Conservation (phyloP, 1,139 yeast genomes). For the Blastobotrys raffinosifermentans region DNA sequence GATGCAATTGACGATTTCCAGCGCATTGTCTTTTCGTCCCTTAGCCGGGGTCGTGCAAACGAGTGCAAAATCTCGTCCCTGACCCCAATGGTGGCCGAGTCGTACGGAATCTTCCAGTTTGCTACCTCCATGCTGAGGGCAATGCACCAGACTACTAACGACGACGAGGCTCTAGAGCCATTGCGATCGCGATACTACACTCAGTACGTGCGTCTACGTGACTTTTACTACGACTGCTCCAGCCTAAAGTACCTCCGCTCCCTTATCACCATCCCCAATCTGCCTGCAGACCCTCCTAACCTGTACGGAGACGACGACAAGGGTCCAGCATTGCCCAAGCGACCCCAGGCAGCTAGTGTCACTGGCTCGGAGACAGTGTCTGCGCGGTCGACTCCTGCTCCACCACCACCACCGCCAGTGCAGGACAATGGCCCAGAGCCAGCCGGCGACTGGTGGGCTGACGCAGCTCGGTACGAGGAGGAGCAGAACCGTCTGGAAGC, state of each 20-base stretch:
- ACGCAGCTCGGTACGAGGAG: constrained; percentile 38
- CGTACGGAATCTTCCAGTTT: constrained; percentile 89
- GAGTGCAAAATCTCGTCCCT: constrained; percentile 84
- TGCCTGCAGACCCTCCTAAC: constrained; percentile 69
- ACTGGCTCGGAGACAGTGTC: too few species aligned
- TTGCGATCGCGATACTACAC: constrained; percentile 64
- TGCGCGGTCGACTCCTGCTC: constrained; percentile 25
- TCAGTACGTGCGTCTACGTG: constrained; percentile 77
- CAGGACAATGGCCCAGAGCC: constrained; percentile 26
- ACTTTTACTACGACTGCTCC: constrained; percentile 87
- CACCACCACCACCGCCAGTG: constrained; percentile 6
- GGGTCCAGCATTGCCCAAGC: constrained; percentile 40
- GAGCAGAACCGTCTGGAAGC: constrained; percentile 48
- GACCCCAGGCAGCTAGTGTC: constrained; percentile 40
- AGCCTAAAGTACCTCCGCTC: constrained; percentile 78
- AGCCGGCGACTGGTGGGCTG: constrained; percentile 44
- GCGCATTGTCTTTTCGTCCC: constrained; percentile 67
- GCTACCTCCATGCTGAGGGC: constrained; percentile 89
- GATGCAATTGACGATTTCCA: constrained; percentile 80
- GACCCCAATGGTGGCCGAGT: constrained; percentile 88
- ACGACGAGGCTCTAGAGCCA: constrained; percentile 72
- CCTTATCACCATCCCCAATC: constrained; percentile 78
- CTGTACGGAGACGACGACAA: constrained; percentile 43
- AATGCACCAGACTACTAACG: constrained; percentile 69
- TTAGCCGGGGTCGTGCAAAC: constrained; percentile 57